Evolutionary conservation across 139 green algal genomes (phyloP), one percentile per base, ranked within the genome.

Genomic region (Chlorella sp.): DNA sequence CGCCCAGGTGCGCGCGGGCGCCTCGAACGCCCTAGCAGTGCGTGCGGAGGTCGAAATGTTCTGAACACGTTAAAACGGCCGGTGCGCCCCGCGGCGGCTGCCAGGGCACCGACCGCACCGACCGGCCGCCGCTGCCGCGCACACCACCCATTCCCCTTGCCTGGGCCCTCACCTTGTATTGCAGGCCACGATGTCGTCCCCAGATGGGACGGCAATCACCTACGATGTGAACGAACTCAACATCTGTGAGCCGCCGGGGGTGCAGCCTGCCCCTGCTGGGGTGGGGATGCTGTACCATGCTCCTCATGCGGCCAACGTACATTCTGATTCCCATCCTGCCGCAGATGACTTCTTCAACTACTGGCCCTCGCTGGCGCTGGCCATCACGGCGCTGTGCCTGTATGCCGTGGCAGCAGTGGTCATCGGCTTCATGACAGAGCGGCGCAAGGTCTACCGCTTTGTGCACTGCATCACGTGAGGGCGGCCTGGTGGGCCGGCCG

Each of bases 401-500:
- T 83, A 36, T 41, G 51, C 63, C 4, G 18, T 47, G 4, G 41
- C 30, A 1, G 39, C 78, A 0, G 39, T 9, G 11, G 30, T 64
- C 3, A 18, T 74, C 4, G 78, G 25, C 2, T 74, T 34, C 16
- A 25, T 70, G 0, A 74, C 63, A 7, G 62, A 74, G 63, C 78
- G 78, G 26, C 63, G 63, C 38, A 63, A 71, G 15, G n/a, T 20
- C 25, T 63, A 83, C 78, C 63, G 78, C 30, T 83, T 75, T n/a
- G 7, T 83, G 21, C 78, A 83, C 78, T 32, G n/a, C 18, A 56
- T 83, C 63, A 82, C 76, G 76, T 82, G 60, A 68, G 74, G 13
- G 12, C 41, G 34, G 32, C 15, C 17, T n/a, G n/a, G n/a, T n/a
- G n/a, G n/a, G n/a, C n/a, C n/a, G n/a, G n/a, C n/a, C n/a, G n/a